Percentiles rank a stretch among this genome's conserved stretches.
Conservation (phyloP, 164 flowering plant genomes). For the Vitis rupestris region DNA sequence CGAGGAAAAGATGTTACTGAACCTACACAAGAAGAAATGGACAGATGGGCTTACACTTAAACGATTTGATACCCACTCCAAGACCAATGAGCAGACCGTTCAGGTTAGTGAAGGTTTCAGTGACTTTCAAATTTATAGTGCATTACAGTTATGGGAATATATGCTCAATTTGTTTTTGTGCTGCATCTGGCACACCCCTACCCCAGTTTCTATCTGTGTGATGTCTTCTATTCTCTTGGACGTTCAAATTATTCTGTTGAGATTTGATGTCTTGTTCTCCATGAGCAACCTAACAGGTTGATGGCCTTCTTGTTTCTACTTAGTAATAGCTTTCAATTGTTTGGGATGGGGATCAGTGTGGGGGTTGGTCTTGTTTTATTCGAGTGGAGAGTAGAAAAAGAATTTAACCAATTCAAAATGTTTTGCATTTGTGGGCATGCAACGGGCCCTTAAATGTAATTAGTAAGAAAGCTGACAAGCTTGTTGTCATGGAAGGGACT, state of each 20-base stretch:
- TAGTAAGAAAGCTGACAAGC: neutral
- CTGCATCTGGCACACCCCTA: too few species aligned
- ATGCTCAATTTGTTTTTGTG: too few species aligned
- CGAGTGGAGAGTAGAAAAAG: neutral
- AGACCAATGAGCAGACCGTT: constrained; percentile 80
- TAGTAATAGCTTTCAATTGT: too few species aligned
- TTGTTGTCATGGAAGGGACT: too few species aligned
- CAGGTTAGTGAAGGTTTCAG: constrained; percentile 45
- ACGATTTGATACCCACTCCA: constrained; percentile 68
- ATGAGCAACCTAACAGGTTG: neutral
- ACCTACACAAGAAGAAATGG: constrained; percentile 98
- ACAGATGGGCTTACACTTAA: constrained; percentile 83
- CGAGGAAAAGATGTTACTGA: constrained; percentile 81
- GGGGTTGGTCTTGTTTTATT: neutral
- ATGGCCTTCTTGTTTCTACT: neutral
- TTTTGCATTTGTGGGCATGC: neutral
- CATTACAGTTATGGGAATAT: too few species aligned
- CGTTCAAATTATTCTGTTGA: neutral
- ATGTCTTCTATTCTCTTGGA: neutral
- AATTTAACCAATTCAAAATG: neutral
- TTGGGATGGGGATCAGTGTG: too few species aligned
- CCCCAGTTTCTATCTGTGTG: neutral
- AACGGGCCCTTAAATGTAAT: neutral
- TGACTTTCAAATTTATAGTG: neutral
- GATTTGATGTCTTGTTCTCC: neutral